phyloP scores from a whole-genome alignment of 495 filamentous ascomycete genomes.

The Hypoxylon perforatum region DNA sequence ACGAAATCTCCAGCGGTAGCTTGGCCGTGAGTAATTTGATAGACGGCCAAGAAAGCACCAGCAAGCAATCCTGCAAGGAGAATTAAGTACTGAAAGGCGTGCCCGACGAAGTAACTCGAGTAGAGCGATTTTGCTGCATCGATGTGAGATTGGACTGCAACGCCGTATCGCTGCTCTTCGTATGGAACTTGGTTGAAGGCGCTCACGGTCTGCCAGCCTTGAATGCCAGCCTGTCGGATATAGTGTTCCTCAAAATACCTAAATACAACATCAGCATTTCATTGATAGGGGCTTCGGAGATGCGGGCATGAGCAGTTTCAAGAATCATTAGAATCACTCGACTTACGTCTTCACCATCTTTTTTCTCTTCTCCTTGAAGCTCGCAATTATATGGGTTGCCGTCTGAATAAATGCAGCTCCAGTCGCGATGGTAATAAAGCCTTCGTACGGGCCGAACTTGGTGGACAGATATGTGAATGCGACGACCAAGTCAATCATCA shows the following conservation, averaged over 20 bases:
- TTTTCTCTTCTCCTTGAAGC: conserved; percentile 52
- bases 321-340: neutral
- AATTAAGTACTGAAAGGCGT: conserved; percentile 68
- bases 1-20: conserved; percentile 76
- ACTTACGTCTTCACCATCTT: conserved; percentile 50
- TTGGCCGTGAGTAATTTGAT: conserved; percentile 66
- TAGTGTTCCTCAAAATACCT: conserved; percentile 67
- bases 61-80: conserved; percentile 71
- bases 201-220: conserved; percentile 75
- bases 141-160: conserved; percentile 57
- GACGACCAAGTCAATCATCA: conserved; percentile 75
- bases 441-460: conserved; percentile 79
- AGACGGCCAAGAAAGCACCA: conserved; percentile 74
- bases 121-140: conserved; percentile 52
- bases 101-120: conserved; percentile 54
- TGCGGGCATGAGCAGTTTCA: neutral
- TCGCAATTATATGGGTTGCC: conserved; percentile 63
- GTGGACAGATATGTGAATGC: conserved; percentile 75
- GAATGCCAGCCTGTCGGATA: conserved; percentile 71
- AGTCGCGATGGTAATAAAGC: conserved; percentile 72
- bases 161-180: conserved; percentile 71
- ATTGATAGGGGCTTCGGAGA: neutral
- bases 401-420: conserved; percentile 71
- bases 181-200: conserved; percentile 78
- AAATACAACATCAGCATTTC: conserved; percentile 21